Evolutionary conservation across 176 grass and related monocot species (phyloP).

Genomic region (Miscanthus lutarioriparius): DNA sequence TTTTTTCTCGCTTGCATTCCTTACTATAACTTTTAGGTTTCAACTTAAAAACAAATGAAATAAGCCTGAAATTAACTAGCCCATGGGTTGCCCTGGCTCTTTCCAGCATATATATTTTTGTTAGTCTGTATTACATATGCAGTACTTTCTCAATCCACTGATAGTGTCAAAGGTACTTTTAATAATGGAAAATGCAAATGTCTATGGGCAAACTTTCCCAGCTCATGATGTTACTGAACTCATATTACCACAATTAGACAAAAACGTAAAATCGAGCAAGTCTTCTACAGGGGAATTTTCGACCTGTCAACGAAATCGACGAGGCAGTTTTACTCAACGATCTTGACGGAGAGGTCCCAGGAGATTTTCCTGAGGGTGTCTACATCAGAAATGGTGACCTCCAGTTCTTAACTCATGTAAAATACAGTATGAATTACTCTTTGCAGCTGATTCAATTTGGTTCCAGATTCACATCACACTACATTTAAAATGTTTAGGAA

Average conservation of each 20-base stretch:
- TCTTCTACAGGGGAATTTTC: conserved; percentile 24
- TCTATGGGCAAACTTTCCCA: neutral
- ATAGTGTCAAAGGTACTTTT: neutral
- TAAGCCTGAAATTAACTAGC: neutral
- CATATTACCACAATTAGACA: neutral
- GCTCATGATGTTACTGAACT: neutral
- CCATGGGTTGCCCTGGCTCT: neutral
- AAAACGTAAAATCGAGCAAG: neutral
- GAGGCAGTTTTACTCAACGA: neutral
- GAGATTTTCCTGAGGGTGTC: conserved; percentile 35
- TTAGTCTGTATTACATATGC: neutral
- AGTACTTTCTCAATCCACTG: neutral
- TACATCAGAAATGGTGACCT: conserved; percentile 48
- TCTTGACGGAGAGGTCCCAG: neutral
- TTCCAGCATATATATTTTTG: neutral
- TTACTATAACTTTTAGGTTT: too few species aligned
- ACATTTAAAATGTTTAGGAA: neutral
- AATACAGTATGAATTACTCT: neutral
- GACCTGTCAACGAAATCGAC: conserved; percentile 26
- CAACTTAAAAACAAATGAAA: too few species aligned
- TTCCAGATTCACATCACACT: neutral
- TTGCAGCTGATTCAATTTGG: neutral
- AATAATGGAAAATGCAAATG: neutral
- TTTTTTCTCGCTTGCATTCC: neutral
- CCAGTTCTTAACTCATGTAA: neutral